These are phyloP conservation scores for Fragaria ananassa DNA, from an alignment of 306 rosid species.

Conservation along the genomic window DNA sequence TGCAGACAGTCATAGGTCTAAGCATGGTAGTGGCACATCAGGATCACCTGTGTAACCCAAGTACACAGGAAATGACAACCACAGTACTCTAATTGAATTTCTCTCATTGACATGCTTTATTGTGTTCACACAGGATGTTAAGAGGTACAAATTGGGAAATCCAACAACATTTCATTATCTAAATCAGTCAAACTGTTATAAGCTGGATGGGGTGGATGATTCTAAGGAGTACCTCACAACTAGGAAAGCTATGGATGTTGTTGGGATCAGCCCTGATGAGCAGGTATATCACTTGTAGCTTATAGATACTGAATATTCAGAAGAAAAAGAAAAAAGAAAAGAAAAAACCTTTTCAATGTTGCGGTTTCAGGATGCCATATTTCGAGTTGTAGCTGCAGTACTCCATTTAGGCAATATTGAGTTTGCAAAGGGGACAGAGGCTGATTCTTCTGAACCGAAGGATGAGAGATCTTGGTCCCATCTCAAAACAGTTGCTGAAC, in stretches of 20 bases:
- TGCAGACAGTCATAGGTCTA: not conserved
- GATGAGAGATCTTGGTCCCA: slow-evolving; percentile 72
- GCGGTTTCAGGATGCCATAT: slow-evolving; percentile 74
- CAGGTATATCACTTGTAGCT: slow-evolving; percentile 53
- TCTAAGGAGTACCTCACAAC: slow-evolving; percentile 75
- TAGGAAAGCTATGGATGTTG: slow-evolving; percentile 91
- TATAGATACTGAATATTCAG: not conserved
- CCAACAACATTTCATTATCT: slow-evolving; percentile 78
- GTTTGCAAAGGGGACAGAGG: slow-evolving; percentile 66
- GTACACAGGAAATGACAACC: not conserved
- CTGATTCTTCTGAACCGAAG: slow-evolving; percentile 86
- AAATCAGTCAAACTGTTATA: slow-evolving; percentile 75
- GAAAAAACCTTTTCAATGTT: slow-evolving; percentile 3
- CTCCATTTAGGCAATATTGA: slow-evolving; percentile 92
- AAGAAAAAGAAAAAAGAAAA: not conserved
- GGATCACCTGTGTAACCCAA: not conserved
- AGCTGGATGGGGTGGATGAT: slow-evolving; percentile 72
- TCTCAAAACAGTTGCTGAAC: slow-evolving; percentile 76
- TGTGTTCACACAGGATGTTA: slow-evolving; percentile 48
- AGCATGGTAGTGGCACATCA: not conserved
- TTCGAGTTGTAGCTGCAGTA: slow-evolving; percentile 81
- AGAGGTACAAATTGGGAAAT: slow-evolving; percentile 67
- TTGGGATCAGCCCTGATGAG: slow-evolving; percentile 72
- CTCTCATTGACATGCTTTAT: slow-evolving; percentile 10
- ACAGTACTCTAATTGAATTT: slow-evolving; percentile 12